phyloP scores from a whole-genome alignment of 768 basidiomycete species.

The Tricholoma bakamatsutake region DNA sequence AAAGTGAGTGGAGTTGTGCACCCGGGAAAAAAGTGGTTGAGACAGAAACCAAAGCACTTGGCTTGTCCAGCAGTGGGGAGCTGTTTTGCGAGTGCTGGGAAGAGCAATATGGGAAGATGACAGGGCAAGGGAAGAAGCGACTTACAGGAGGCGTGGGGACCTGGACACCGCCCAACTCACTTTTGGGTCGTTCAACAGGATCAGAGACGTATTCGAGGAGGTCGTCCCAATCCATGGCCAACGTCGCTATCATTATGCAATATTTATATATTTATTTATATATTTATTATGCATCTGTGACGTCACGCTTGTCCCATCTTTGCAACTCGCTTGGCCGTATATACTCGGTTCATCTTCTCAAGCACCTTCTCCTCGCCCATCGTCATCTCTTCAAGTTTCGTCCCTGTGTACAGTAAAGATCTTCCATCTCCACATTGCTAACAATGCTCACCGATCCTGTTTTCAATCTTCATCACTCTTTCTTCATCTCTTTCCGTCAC shows the following conservation, averaged over 20 bases:
- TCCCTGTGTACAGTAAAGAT: constrained; percentile 40
- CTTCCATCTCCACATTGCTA: neutral
- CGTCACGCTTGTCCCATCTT: too few species aligned
- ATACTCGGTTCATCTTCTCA: constrained; percentile 82
- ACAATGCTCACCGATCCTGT: constrained; percentile 66
- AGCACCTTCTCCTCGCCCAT: constrained; percentile 79
- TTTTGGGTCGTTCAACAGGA: constrained; percentile 21
- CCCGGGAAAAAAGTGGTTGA: constrained; percentile 81
- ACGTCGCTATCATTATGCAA: too few species aligned
- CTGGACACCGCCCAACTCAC: constrained; percentile 23
- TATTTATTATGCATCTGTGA: too few species aligned
- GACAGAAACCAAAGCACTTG: constrained; percentile 54
- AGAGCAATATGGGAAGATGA: neutral
- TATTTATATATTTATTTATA: constrained; percentile 1
- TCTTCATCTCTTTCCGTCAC: constrained; percentile 93
- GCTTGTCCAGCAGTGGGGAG: constrained; percentile 35
- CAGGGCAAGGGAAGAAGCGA: constrained; percentile 3
- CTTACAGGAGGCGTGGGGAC: constrained; percentile 65
- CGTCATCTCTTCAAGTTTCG: constrained; percentile 65
- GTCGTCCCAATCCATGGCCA: constrained; percentile 56
- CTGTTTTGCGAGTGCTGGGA: constrained; percentile 26
- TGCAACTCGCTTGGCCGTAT: constrained; percentile 87
- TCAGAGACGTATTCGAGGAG: constrained; percentile 54
- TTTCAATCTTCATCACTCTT: constrained; percentile 75
- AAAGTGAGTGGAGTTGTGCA: constrained; percentile 48